Conservation (phyloP, 2,329 filamentous ascomycete species). For the Aureobasidium sp. region DNA sequence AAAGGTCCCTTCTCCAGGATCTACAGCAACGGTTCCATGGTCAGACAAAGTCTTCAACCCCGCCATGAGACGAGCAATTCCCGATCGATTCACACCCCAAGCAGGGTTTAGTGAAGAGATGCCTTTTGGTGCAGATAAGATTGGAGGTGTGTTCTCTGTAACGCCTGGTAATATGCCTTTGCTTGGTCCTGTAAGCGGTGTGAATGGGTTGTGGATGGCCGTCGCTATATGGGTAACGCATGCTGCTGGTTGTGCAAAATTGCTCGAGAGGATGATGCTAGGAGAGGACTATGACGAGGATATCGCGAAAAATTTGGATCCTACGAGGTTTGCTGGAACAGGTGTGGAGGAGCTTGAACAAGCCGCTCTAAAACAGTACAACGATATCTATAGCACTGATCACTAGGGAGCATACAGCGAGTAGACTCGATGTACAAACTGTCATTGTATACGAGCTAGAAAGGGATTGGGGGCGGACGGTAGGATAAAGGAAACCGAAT, state of each 20-base stretch:
- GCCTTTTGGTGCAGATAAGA: background rate
- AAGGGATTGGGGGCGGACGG: too few relatives aligned
- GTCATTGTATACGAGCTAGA: too few relatives aligned
- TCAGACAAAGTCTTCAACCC: background rate
- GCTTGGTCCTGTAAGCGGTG: conserved; percentile 22
- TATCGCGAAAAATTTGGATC: background rate
- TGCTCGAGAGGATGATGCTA: conserved; percentile 18
- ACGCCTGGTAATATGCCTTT: conserved; percentile 31
- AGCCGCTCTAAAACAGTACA: background rate
- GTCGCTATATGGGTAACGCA: conserved; percentile 32
- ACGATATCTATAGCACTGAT: background rate
- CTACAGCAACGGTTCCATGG: conserved; percentile 19
- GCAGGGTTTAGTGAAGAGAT: background rate
- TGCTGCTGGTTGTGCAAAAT: conserved; percentile 27
- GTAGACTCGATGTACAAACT: too few relatives aligned
- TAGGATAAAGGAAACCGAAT: too few relatives aligned
- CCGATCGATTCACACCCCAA: background rate
- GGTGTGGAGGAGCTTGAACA: background rate
- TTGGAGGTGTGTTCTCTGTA: conserved; percentile 30
- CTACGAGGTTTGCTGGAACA: background rate
- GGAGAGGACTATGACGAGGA: background rate
- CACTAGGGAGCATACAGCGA: too few relatives aligned
- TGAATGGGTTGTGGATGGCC: conserved; percentile 25
- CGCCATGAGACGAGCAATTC: background rate
- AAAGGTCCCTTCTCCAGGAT: conserved; percentile 18